phyloP scores from a whole-genome alignment of 2,329 filamentous ascomycete species.

The Curvularia sp. region DNA sequence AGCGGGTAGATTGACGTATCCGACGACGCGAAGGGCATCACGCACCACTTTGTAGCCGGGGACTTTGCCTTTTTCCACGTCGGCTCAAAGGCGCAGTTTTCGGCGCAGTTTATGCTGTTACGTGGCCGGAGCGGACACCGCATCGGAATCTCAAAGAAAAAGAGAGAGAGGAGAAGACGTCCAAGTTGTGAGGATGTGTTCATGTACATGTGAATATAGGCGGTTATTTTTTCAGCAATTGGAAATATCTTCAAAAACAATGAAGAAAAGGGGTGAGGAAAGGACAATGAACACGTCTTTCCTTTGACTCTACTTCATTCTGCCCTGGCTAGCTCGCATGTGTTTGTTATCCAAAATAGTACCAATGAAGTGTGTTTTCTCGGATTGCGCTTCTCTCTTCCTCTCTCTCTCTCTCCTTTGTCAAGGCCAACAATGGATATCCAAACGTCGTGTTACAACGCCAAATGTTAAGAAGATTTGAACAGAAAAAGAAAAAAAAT shows the following conservation, averaged over 20 bases:
- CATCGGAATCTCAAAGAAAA: slow-evolving; percentile 24
- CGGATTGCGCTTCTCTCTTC: too few species aligned
- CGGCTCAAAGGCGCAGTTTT: slow-evolving; percentile 30
- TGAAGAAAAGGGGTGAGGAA: too few species aligned
- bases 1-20: slow-evolving; percentile 30
- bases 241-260: too few species aligned
- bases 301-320: background rate
- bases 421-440: background rate
- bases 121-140: slow-evolving; percentile 18
- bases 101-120: slow-evolving; percentile 33
- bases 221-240: too few species aligned
- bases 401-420: background rate
- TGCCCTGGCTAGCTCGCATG: background rate
- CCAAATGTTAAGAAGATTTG: background rate
- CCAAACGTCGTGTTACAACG: background rate
- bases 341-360: background rate
- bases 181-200: slow-evolving; percentile 20
- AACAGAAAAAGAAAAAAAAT: background rate
- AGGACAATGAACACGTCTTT: too few species aligned
- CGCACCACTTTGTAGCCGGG: slow-evolving; percentile 28
- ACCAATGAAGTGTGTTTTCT: too few species aligned
- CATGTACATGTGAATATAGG: background rate
- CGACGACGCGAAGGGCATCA: slow-evolving; percentile 28
- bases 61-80: slow-evolving; percentile 36
- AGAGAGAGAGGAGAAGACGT: slow-evolving; percentile 20